Percentiles rank a stretch among this genome's conserved stretches.
Conservation (phyloP, 75 land plant genomes). For the Pseudotsuga menziesii region DNA sequence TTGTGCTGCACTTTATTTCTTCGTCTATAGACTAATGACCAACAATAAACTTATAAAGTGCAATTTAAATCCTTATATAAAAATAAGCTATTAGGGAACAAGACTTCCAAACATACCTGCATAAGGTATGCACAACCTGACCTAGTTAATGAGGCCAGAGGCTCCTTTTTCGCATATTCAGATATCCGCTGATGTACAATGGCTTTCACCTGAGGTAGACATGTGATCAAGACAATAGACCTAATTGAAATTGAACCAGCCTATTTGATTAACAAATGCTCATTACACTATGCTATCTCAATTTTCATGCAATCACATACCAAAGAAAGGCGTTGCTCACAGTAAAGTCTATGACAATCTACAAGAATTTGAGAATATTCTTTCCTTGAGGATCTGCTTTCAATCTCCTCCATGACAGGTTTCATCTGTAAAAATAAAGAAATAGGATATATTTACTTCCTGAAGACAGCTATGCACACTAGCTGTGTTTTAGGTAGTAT, state of each 20-base stretch:
- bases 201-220: slow-evolving; percentile 56
- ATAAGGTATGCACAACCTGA: slow-evolving; percentile 97
- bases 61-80: too few relatives aligned
- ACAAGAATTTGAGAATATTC: slow-evolving; percentile 82
- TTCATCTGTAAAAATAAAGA: slow-evolving; percentile 57
- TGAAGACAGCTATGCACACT: background rate
- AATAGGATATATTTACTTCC: background rate
- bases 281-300: background rate
- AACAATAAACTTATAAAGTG: too few relatives aligned
- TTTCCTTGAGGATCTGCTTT: slow-evolving; percentile 80
- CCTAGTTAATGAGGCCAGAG: slow-evolving; percentile 83
- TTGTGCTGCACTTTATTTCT: too few relatives aligned
- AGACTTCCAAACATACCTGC: slow-evolving; percentile 52
- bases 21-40: too few relatives aligned
- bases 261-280: background rate
- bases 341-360: slow-evolving; percentile 88
- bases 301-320: slow-evolving; percentile 27
- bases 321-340: slow-evolving; percentile 94
- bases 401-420: slow-evolving; percentile 86
- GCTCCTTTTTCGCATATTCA: slow-evolving; percentile 87
- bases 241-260: background rate
- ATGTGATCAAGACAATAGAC: background rate
- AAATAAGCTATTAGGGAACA: background rate
- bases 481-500: background rate
- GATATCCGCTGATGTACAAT: slow-evolving; percentile 90